Percentiles rank a stretch among this genome's conserved stretches.
Evolutionary conservation across 371 early-diverging fungal genomes (phyloP).

Genomic region (Ordospora pajunii): DNA sequence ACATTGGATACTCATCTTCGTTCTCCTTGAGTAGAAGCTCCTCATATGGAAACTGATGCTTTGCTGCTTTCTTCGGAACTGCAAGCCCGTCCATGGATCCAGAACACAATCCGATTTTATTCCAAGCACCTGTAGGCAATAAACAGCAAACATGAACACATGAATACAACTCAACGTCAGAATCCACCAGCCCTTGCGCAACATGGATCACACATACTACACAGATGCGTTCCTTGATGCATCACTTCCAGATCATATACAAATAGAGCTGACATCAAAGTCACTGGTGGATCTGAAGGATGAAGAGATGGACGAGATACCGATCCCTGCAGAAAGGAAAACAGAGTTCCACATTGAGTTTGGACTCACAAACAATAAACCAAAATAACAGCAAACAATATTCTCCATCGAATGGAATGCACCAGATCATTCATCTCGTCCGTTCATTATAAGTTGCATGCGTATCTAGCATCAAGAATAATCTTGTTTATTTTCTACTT

Average conservation of each 20-base stretch:
- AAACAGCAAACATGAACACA: neutral
- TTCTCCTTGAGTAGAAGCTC: constrained; percentile 69
- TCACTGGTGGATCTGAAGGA: neutral
- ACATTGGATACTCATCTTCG: constrained; percentile 75
- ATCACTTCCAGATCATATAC: neutral
- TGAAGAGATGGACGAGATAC: neutral
- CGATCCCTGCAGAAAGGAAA: neutral
- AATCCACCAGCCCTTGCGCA: neutral
- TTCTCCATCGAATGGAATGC: no score
- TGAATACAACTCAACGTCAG: neutral
- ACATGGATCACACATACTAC: constrained; percentile 6
- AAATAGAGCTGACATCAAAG: neutral
- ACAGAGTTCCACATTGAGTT: neutral
- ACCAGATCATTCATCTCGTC: no score
- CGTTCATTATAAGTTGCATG: no score
- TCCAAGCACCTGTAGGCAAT: neutral
- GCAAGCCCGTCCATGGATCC: constrained; percentile 38
- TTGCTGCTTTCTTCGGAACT: constrained; percentile 61
- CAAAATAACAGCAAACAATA: no score
- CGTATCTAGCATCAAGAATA: no score
- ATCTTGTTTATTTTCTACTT: no score
- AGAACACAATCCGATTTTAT: no score
- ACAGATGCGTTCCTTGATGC: constrained; percentile 17
- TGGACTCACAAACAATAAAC: neutral
- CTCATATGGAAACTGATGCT: constrained; percentile 55